These are phyloP conservation scores for Xylariaceae sp. DNA, from an alignment of 2,329 filamentous ascomycete species.

Conservation along the genomic window DNA sequence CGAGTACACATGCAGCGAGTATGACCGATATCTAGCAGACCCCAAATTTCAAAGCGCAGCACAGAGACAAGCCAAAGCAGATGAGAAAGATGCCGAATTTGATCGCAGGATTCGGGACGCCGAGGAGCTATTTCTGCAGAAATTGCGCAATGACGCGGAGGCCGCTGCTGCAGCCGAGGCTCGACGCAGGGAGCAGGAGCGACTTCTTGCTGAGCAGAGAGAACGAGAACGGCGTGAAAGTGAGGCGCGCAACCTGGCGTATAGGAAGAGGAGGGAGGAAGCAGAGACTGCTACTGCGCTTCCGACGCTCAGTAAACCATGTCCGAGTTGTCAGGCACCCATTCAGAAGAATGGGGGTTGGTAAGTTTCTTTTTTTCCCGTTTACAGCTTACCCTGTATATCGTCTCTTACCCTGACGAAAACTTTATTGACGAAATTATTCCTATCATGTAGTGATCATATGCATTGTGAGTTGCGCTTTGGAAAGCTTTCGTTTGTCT, in stretches of 20 bases:
- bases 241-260: slow-evolving; percentile 1
- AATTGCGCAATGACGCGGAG: slow-evolving; percentile 17
- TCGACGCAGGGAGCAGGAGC: slow-evolving; percentile 12
- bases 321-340: slow-evolving; percentile 35
- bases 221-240: too few species aligned
- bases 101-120: slow-evolving; percentile 29
- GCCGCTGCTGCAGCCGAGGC: slow-evolving; percentile 19
- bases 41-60: slow-evolving; percentile 37
- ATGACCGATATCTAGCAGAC: slow-evolving; percentile 36
- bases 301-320: slow-evolving; percentile 33
- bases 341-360: slow-evolving; percentile 42
- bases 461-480: slow-evolving; percentile 4
- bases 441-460: not conserved
- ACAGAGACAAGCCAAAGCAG: slow-evolving; percentile 40
- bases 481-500: not conserved
- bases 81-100: slow-evolving; percentile 39
- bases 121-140: slow-evolving; percentile 35
- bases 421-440: not conserved
- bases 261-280: slow-evolving; percentile 33
- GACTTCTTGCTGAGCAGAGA: slow-evolving; percentile 10
- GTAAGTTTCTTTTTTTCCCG: too few species aligned
- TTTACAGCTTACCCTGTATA: too few species aligned
- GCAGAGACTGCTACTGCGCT: slow-evolving; percentile 29
- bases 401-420: not conserved
- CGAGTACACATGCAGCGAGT: slow-evolving; percentile 40